Evolutionary conservation across 169 alveolate species (phyloP), one percentile per base, ranked within the genome.

Genomic region (Toxoplasma gondii): DNA sequence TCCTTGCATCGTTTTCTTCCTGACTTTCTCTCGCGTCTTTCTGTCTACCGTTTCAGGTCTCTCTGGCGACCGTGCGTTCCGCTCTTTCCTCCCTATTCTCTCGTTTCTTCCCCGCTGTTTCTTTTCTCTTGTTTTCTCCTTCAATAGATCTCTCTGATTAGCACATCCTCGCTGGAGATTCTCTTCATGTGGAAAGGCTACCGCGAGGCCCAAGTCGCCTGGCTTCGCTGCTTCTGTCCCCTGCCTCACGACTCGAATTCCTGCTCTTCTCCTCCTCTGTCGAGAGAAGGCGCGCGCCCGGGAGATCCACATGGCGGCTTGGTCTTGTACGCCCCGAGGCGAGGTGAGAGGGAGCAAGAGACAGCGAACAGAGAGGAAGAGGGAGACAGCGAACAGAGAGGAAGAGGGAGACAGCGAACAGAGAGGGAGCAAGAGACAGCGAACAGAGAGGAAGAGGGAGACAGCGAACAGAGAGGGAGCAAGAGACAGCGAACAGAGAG

Each of bases 111-210:
- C n/a, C n/a, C n/a, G 58, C 58, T 49, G 4, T 49, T 49, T 49
- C 58, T 49, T 4, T 49, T 49, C 58, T 12, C 12, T 12, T 49
- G 22, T 49, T 49, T 49, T 12, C 58, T 49, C 58, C 12, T 4
- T 4, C 4, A 49, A 45, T 64, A 82, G 88, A 45, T 82, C 67
- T 36, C 64, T 24, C 39, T 82, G 88, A 38, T 82, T 29, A 22
- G 41, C 39, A 22, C 39, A 45, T 39, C 67, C 22, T 82, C 69
- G 53, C 53, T 82, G 36, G 39, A 43, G 12, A 29, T 82, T 34
- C 88, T 82, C 39, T 31, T 39, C 88, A 82, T 82, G 64, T 82
- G 88, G 88, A 82, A 82, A 31, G 88, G 88, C 88, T 82, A 82
- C 64, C 88, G 88, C 69, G 88, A 82, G 17, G 88, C 88, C 2